Conservation (phyloP, 2,329 filamentous ascomycete genomes). For the Penicillium sp. region DNA sequence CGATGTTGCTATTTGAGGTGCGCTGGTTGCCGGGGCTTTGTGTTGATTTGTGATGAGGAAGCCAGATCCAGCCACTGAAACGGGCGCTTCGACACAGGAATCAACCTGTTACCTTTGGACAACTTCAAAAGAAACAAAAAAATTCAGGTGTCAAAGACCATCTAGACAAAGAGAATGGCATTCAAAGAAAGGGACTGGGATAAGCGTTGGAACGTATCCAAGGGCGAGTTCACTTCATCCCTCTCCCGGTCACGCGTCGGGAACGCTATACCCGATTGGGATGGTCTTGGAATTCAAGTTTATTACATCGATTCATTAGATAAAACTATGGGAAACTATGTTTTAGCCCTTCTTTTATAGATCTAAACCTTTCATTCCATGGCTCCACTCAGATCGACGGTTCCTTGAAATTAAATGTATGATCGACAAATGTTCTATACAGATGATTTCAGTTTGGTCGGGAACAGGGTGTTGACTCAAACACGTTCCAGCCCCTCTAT, state of each 20-base stretch:
- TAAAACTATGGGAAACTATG: background rate
- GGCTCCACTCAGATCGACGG: conserved; percentile 1
- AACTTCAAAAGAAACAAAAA: background rate
- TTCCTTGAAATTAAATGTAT: background rate
- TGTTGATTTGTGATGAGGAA: conserved; percentile 1
- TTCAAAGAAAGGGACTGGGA: conserved; percentile 4
- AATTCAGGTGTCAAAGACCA: conserved; percentile 1
- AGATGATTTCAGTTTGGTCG: background rate
- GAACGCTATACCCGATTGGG: conserved; percentile 34
- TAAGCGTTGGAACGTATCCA: background rate
- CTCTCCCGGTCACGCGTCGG: conserved; percentile 40
- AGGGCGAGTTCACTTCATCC: conserved; percentile 23
- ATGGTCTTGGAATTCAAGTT: background rate
- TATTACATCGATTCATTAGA: background rate
- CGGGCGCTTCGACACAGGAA: conserved; percentile 10
- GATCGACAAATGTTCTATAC: background rate
- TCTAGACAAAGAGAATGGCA: conserved; percentile 13
- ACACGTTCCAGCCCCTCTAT: background rate
- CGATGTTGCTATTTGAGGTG: conserved; percentile 6
- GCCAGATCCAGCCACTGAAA: background rate
- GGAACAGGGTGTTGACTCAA: background rate
- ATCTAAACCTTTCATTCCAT: background rate
- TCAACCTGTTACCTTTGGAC: background rate
- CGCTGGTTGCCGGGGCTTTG: background rate
- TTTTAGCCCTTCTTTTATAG: background rate